Evolutionary conservation across 768 basidiomycete genomes (phyloP).

Genomic region (Rhodotorula taiwanensis): DNA sequence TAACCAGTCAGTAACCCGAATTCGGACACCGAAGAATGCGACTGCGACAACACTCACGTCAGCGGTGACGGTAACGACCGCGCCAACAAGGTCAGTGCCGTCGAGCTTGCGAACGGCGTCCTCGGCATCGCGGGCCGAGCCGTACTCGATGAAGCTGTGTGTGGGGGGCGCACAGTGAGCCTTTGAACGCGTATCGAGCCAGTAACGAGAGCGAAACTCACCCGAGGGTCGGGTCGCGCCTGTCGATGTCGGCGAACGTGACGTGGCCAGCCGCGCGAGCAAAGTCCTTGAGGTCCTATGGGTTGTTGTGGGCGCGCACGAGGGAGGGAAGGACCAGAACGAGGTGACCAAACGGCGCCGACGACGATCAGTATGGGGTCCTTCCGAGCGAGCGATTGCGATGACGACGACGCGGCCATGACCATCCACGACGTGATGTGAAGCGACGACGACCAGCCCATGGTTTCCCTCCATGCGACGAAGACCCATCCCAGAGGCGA

Average conservation of each 20-base stretch:
- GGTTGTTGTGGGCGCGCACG: neutral
- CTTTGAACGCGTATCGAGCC: slow-evolving; percentile 18
- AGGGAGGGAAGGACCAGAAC: neutral
- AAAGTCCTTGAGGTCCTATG: slow-evolving; percentile 92
- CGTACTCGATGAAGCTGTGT: slow-evolving; percentile 78
- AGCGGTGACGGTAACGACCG: slow-evolving; percentile 60
- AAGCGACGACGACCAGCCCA: neutral
- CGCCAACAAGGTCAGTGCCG: slow-evolving; percentile 78
- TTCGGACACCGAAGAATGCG: slow-evolving; percentile 19
- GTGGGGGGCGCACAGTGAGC: neutral
- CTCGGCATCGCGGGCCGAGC: slow-evolving; percentile 81
- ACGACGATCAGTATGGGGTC: neutral
- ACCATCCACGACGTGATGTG: too few relatives aligned
- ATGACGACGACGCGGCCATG: neutral
- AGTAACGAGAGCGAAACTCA: slow-evolving; percentile 46
- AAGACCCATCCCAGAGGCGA: too few relatives aligned
- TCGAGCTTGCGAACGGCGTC: slow-evolving; percentile 83
- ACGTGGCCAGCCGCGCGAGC: slow-evolving; percentile 89
- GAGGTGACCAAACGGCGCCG: neutral
- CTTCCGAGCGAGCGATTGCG: neutral
- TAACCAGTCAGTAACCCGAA: too few relatives aligned
- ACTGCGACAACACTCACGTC: slow-evolving; percentile 25
- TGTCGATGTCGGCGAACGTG: slow-evolving; percentile 90
- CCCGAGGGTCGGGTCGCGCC: slow-evolving; percentile 79
- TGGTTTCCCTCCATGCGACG: too few relatives aligned